Conservation (phyloP, 805 yeast genomes). For the Yamadazyma nakazawae region DNA sequence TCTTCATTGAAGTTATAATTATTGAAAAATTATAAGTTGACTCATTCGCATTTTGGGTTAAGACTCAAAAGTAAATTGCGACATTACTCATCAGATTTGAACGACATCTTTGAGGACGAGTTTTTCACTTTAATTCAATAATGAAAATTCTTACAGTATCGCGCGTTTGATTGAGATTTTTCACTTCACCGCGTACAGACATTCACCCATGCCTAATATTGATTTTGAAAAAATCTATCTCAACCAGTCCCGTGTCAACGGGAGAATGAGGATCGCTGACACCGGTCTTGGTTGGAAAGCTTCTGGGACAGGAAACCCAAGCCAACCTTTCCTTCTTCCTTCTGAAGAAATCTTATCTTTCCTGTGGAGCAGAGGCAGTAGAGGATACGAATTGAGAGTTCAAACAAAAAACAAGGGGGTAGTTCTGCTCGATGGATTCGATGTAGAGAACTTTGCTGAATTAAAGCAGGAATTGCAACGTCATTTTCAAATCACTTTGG, state of each 20-base stretch:
- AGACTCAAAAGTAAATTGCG: background rate
- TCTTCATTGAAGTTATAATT: slow-evolving; percentile 14
- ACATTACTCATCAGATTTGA: background rate
- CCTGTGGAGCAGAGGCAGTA: slow-evolving; percentile 89
- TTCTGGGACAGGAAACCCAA: slow-evolving; percentile 36
- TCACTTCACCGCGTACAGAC: slow-evolving; percentile 2
- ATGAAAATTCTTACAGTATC: too few species aligned
- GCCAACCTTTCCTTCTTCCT: slow-evolving; percentile 82
- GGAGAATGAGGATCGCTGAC: slow-evolving; percentile 91
- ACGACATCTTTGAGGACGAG: background rate
- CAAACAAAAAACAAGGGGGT: slow-evolving; percentile 89
- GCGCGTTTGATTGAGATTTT: slow-evolving; percentile 1
- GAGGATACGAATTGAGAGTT: slow-evolving; percentile 85
- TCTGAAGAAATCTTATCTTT: slow-evolving; percentile 76
- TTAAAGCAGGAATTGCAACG: slow-evolving; percentile 82
- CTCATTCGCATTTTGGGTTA: background rate
- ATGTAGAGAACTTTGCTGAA: slow-evolving; percentile 72
- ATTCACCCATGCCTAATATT: slow-evolving; percentile 39
- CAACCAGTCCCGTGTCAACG: slow-evolving; percentile 79
- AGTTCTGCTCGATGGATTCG: slow-evolving; percentile 88
- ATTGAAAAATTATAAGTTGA: background rate
- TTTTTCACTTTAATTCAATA: too few species aligned
- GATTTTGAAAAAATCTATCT: slow-evolving; percentile 90
- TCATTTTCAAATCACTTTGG: slow-evolving; percentile 68
- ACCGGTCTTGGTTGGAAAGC: slow-evolving; percentile 99